These are phyloP conservation scores for Trametes cubensis DNA, from an alignment of 768 basidiomycete genomes.

Conservation along the genomic window DNA sequence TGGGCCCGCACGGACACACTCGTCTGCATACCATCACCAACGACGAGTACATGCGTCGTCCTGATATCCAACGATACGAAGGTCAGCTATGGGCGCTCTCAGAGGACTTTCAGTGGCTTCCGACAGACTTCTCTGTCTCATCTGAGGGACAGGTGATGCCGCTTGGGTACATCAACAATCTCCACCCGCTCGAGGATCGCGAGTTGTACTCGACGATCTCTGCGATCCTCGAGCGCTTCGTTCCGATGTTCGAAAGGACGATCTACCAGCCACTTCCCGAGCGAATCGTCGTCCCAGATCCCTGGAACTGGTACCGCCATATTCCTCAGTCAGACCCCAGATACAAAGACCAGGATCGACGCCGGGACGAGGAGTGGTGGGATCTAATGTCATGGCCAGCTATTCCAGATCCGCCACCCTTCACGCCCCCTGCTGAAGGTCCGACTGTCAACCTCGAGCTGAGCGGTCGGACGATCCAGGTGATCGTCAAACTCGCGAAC, in stretches of 20 bases:
- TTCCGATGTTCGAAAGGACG: conserved; percentile 34
- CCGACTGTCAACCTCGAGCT: conserved; percentile 11
- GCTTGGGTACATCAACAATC: conserved; percentile 35
- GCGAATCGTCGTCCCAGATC: neutral
- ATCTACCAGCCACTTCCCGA: conserved; percentile 15
- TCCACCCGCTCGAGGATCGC: conserved; percentile 26
- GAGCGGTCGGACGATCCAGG: conserved; percentile 32
- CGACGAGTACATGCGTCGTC: neutral
- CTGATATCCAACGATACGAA: neutral
- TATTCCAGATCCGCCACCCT: conserved; percentile 3
- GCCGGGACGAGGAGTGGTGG: conserved; percentile 5
- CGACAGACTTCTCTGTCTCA: conserved; percentile 34
- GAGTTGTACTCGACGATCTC: conserved; percentile 25
- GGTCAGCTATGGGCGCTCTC: conserved; percentile 21
- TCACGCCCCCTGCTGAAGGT: neutral
- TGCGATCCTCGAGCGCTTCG: conserved; percentile 21
- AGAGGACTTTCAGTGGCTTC: conserved; percentile 31
- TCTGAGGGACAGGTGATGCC: conserved; percentile 24
- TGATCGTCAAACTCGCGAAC: conserved; percentile 46
- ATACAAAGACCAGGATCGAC: neutral
- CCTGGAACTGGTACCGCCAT: neutral
- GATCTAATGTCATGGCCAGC: neutral
- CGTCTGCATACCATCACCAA: neutral
- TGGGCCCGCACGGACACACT: neutral
- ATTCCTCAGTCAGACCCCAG: neutral